Conservation (phyloP, 768 basidiomycete species). For the Phallus indusiatus region DNA sequence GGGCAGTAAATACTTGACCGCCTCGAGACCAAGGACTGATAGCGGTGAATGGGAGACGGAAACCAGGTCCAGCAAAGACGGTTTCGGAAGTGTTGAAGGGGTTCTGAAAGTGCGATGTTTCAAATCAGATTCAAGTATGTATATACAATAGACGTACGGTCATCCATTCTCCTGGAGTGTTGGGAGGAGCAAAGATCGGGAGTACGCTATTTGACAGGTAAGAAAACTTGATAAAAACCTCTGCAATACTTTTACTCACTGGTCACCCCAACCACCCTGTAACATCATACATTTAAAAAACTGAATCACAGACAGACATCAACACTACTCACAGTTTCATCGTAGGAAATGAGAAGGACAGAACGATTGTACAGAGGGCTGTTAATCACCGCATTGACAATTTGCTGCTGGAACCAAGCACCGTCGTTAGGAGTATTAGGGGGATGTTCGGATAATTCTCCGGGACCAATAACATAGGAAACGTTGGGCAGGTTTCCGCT, state of each 20-base stretch:
- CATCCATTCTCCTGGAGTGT: constrained; percentile 12
- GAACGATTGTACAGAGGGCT: constrained; percentile 9
- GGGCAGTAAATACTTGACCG: constrained; percentile 10
- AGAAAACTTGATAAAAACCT: not conserved
- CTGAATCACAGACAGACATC: not conserved
- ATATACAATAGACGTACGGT: not conserved
- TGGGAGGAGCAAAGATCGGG: not conserved
- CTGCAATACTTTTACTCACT: not conserved
- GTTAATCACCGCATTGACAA: constrained; percentile 10
- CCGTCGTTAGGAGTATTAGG: not conserved
- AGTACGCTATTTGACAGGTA: not conserved
- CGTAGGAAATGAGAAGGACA: constrained; percentile 9
- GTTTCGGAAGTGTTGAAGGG: constrained; percentile 6
- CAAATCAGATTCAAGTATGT: not conserved
- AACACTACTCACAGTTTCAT: constrained; percentile 7
- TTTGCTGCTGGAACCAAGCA: constrained; percentile 7
- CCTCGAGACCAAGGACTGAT: constrained; percentile 11
- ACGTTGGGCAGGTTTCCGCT: constrained; percentile 8
- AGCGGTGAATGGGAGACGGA: constrained; percentile 11
- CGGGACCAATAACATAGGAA: constrained; percentile 4
- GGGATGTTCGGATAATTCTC: constrained; percentile 10
- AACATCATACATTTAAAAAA: not conserved
- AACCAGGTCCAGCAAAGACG: constrained; percentile 10
- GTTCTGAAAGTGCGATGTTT: not conserved
- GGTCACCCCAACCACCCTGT: constrained; percentile 10